phyloP scores from a whole-genome alignment of 1,284 basidiomycete genomes.

The Xerocomus cyaneibrunnescens region DNA sequence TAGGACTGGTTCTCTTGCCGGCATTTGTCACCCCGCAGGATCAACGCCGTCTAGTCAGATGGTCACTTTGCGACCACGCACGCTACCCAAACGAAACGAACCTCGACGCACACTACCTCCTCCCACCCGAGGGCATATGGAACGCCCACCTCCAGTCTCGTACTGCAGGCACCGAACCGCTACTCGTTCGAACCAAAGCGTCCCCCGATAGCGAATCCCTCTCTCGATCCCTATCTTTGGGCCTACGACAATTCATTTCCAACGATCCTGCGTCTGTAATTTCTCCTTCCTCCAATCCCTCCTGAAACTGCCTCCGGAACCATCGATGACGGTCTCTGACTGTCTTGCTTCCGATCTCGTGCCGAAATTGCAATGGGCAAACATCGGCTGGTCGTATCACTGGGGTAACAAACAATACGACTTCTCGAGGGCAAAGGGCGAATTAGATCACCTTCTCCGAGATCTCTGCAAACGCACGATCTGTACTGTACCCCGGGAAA shows the following conservation, averaged over 20 bases:
- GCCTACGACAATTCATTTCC: conserved; percentile 36
- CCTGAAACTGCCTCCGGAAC: conserved; percentile 57
- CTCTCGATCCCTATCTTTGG: conserved; percentile 27
- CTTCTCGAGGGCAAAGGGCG: conserved; percentile 46
- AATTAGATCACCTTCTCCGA: too few species aligned
- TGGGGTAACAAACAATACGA: conserved; percentile 94
- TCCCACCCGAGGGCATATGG: conserved; percentile 76
- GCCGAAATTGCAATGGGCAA: conserved; percentile 84
- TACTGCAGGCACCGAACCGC: conserved; percentile 22
- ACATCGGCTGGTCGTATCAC: conserved; percentile 90
- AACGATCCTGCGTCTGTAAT: too few species aligned
- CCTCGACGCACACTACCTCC: conserved; percentile 78
- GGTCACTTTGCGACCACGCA: conserved; percentile 75
- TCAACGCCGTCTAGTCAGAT: conserved; percentile 66
- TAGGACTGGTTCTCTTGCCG: conserved; percentile 83
- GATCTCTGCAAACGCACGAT: conserved; percentile 59
- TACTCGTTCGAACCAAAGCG: conserved; percentile 41
- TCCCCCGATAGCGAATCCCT: conserved; percentile 10
- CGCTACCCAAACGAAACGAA: conserved; percentile 81
- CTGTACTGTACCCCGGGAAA: too few species aligned
- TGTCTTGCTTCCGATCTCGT: conserved; percentile 52
- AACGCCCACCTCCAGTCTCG: conserved; percentile 49
- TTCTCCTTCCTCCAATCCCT: conserved; percentile 23
- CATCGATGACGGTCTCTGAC: conserved; percentile 55
- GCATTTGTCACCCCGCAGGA: conserved; percentile 57